Base-by-base conservation (phyloP, 768 basidiomycete genomes). In the Neoboletus brunneissimus region DNA sequence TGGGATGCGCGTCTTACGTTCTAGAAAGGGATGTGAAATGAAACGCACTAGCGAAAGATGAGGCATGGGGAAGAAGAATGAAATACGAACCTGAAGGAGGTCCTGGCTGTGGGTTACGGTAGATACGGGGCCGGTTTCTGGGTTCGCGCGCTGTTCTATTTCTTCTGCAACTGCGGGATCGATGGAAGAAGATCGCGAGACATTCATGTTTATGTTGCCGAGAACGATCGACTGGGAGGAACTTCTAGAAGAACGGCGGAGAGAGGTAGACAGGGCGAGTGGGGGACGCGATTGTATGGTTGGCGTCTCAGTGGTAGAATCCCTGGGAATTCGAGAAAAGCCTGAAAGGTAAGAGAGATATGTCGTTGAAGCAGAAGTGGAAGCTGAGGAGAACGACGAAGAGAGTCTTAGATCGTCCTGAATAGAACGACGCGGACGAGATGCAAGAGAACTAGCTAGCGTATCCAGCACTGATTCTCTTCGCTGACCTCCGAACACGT, bases 101-200 rank as follows among this genome's bases (percentile, higher is more conserved):
- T 69, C 69, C 54, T 68, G 71, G 37, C 69, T 70, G 16, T 51
- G 48, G 5, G 69, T 72, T 25, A 64, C 47, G 10, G 42, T 67
- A 18, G 60, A 55, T 11, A 9, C 23, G 10, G 54, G 40, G 8
- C 25, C 62, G 8, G 25, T 37, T 22, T 62, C 66, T 1, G 41
- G 44, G 18, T 58, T 42, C 25, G 25, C 40, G 9, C 59, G 40
- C 20, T 54, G 40, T 29, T 66, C 60, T 3, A 31, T 46, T 54
- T 56, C 63, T 35, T 63, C 68, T 20, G 35, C 44, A 4, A 57
- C 49, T 18, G 51, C 20, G 11, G 53, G 61, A 10, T 68, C 63
- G 27, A 56, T 38, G 35, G 61, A 40, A 5, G 67, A 64, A 45
- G 68, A 49, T 37, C 60, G 55, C 13, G 67, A 65, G 23, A 70